Evolutionary conservation across 257 asterid genomes (phyloP), one percentile per base, ranked within the genome.

Genomic region (Ilex asprella): DNA sequence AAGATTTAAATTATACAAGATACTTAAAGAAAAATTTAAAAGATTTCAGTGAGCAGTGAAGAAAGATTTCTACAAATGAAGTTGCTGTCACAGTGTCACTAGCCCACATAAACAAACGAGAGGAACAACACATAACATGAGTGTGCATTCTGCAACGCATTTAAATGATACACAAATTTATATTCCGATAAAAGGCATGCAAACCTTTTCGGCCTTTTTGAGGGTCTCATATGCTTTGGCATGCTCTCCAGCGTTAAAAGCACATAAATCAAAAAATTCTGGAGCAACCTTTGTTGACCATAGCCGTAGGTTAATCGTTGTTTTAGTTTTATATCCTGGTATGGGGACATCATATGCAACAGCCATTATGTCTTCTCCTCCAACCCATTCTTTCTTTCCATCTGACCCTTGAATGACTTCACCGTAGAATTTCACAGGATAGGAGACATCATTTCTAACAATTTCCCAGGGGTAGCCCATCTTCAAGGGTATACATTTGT

Each of bases 381-480:
- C 95, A 66, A 75, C 77, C 96, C 96, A 88, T 59, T 72, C 75
- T n/a, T 54, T 85, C 75, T 81, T 85, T 75, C 96, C 96, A 78
- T 85, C 94, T 43, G 87, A 64, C 27, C 73, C 79, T 3, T 65
- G 66, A 62, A 73, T 78, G 72, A 88, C 92, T 83, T 88, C 81
- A 47, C 96, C 95, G 70, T 63, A 79, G 63, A 85, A 88, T 59
- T 83, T 88, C 69, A 88, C 83, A 57, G 96, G 88, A 75, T 88
- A 88, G n/a, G 75, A 69, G 52, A 88, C 78, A 75, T 85, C 95
- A 74, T 88, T 88, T 73, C 95, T 81, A 60, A 80, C 79, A 69
- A 88, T 82, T 73, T 88, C 96, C 96, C 96, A 88, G 41, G 96
- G 96, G 72, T 77, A 85, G 62, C 94, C 96, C 65, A 78, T 74